Base-by-base conservation (phyloP, 2,329 filamentous ascomycete genomes). In the Drechslera avenae region DNA sequence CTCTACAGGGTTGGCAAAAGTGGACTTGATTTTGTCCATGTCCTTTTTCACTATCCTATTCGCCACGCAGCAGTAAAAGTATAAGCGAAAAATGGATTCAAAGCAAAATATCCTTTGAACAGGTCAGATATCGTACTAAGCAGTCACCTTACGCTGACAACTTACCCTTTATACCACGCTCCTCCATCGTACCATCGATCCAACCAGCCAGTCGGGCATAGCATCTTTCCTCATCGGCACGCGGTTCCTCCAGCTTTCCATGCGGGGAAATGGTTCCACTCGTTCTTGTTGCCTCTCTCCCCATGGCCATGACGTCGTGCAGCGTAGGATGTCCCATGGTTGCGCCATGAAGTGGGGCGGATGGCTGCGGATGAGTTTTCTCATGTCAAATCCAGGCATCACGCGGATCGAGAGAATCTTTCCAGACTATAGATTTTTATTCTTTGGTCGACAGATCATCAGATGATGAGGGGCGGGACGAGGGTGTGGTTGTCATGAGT, bases 1-100 rank as follows among this genome's bases (percentile, higher is more conserved):
- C 12, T 39, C 45, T 12, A 64, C 35, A 4, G 60, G 58, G 36
- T 61, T 63, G 4, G 50, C 40, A 16, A 65, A 16, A 44, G 51
- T 63, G 50, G 57, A 54, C 18, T 43, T 54, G 9, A 45, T 52
- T 28, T 45, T 48, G 5, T 42, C 19, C 37, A 51, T 49, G n/a
- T 42, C 18, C 3, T 17, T 4, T 17, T 7, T 40, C 18, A 5
- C 17, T 30, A 13, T 28, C 3, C 23, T 4, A 10, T 7, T 40
- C 18, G 2, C 17, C 17, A 13, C 17, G 23, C n/a, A 28, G 4
- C 6, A 5, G 16, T 7, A 13, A 33, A 12, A 19, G 17, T 21
- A 17, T 9, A 32, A 18, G n/a, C 28, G 36, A 34, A 9, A 4
- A 34, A 9, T 3, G 7, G n/a, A 34, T 34, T 7, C n/a, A 16